These are phyloP conservation scores for Pyrenophora graminea DNA, from an alignment of 2,329 filamentous ascomycete genomes.

Conservation along the genomic window DNA sequence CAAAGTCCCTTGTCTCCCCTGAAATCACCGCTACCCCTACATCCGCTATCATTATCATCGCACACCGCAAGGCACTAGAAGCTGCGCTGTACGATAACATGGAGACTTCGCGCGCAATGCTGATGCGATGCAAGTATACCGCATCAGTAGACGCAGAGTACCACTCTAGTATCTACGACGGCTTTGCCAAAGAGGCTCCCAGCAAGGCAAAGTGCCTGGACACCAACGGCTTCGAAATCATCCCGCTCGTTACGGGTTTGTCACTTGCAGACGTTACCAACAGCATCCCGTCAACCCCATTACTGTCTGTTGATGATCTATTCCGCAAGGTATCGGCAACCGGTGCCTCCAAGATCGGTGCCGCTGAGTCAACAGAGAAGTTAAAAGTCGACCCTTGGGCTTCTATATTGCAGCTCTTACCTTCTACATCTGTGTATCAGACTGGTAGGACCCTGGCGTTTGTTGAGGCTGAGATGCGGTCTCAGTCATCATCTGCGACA, in stretches of 20 bases:
- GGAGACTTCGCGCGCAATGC: conserved; percentile 9
- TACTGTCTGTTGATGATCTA: neutral
- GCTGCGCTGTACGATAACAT: neutral
- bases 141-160: conserved; percentile 3
- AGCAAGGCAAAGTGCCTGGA: neutral
- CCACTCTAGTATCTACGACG: neutral
- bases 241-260: neutral
- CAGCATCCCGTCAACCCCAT: too few species aligned
- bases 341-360: neutral
- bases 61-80: conserved; percentile 4
- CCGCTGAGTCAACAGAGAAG: neutral
- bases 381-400: too few species aligned
- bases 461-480: too few species aligned
- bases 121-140: neutral
- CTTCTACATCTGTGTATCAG: too few species aligned
- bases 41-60: neutral
- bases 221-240: neutral
- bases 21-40: neutral
- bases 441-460: too few species aligned
- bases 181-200: neutral
- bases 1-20: neutral
- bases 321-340: neutral
- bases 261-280: neutral
- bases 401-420: too few species aligned
- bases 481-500: too few species aligned